Evolutionary conservation across 2,329 filamentous ascomycete species (phyloP).

Genomic region (Colletotrichum orbiculare): DNA sequence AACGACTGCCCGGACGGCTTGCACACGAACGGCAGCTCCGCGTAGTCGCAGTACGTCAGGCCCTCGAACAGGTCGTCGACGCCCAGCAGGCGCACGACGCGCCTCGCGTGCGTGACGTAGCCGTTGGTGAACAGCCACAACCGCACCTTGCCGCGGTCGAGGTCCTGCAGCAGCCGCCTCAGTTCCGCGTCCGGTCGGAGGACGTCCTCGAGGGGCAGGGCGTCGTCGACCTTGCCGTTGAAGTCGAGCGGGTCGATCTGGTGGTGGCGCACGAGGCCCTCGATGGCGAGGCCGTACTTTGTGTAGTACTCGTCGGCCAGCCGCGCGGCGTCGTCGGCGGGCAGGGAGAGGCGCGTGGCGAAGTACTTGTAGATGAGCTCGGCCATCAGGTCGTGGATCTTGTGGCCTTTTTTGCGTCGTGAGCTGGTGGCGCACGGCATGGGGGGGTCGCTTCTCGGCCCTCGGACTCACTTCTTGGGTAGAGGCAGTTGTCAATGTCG

Average conservation of each 20-base stretch:
- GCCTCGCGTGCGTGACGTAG: conserved; percentile 85
- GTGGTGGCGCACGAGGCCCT: conserved; percentile 93
- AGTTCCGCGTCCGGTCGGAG: conserved; percentile 83
- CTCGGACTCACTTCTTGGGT: conserved; percentile 76
- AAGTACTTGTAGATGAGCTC: conserved; percentile 78
- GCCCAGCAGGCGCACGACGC: conserved; percentile 84
- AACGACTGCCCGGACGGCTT: conserved; percentile 89
- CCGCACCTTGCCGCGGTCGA: conserved; percentile 85
- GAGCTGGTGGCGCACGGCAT: conserved; percentile 39
- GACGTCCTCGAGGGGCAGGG: conserved; percentile 87
- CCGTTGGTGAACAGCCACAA: conserved; percentile 99
- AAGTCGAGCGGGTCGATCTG: conserved; percentile 95
- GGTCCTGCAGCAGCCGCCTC: conserved; percentile 79
- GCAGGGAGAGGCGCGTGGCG: conserved; percentile 77
- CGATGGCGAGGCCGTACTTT: conserved; percentile 94
- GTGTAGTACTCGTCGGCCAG: conserved; percentile 94
- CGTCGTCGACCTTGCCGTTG: conserved; percentile 94
- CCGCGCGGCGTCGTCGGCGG: conserved; percentile 79
- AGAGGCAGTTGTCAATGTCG: conserved; percentile 98
- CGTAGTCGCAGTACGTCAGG: conserved; percentile 94
- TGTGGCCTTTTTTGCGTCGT: conserved; percentile 63
- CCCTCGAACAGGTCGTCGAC: conserved; percentile 94
- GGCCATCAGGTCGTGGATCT: conserved; percentile 90
- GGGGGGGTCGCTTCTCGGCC: no score
- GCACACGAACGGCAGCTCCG: conserved; percentile 77